Conservation (phyloP, 164 flowering plant species). For the Sedum album region DNA sequence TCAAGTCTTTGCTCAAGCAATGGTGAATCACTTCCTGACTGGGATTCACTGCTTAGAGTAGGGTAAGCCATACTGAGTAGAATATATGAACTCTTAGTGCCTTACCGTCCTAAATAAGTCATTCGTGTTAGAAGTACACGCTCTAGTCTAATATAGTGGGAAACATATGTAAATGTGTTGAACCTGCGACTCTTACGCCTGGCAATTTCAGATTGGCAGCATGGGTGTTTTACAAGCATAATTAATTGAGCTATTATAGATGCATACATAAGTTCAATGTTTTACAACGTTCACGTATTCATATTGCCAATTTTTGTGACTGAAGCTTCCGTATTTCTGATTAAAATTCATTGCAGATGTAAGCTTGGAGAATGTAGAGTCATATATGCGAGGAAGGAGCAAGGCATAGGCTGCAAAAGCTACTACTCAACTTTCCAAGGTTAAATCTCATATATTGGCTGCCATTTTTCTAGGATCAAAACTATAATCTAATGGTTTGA, state of each 20-base stretch:
- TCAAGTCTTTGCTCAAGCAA: constrained; percentile 3
- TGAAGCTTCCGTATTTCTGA: not conserved
- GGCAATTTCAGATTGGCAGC: too few relatives aligned
- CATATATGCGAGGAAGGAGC: constrained; percentile 76
- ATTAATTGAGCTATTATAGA: too few relatives aligned
- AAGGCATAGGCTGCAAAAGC: constrained; percentile 75
- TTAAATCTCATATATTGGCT: constrained; percentile 13
- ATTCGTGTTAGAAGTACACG: not conserved
- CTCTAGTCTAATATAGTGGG: too few relatives aligned
- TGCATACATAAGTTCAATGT: too few relatives aligned
- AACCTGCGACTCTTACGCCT: too few relatives aligned
- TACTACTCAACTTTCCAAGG: constrained; percentile 96
- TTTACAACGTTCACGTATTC: too few relatives aligned
- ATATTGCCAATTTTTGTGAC: not conserved
- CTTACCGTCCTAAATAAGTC: not conserved
- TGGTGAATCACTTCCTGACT: not conserved
- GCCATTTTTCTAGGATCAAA: not conserved
- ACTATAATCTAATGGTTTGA: too few relatives aligned
- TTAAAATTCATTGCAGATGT: constrained; percentile 42
- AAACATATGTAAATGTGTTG: too few relatives aligned
- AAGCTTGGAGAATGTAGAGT: constrained; percentile 90
- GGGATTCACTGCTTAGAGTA: not conserved
- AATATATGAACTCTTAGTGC: not conserved
- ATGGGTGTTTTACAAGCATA: too few relatives aligned
- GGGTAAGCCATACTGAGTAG: not conserved